Evolutionary conservation across 441 rosid species (phyloP), one percentile per base, ranked within the genome.

Genomic region (Brassica balearica): DNA sequence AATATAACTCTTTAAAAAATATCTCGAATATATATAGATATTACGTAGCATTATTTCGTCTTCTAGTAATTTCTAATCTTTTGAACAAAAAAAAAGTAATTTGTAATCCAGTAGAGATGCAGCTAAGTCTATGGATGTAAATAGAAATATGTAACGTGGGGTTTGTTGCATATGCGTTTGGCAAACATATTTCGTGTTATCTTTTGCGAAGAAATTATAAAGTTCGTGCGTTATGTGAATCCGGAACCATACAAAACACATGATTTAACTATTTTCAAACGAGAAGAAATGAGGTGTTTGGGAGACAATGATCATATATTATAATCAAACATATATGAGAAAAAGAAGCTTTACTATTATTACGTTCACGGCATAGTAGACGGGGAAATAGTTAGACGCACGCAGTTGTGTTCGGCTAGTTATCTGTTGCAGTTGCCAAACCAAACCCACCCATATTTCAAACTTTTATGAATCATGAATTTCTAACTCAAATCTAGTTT

Each of bases 161-260:
- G 14, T 63, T 23, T 70, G 59, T 77, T 62, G 20, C 46, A 62
- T 20, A 14, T 69, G 58, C 22, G 22, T 36, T 53, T 23, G 60
- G 65, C 67, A 63, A 69, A 51, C 27, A 69, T 69, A 43, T 43
- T n/a, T 68, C 34, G 70, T 69, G 75, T 48, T 76, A 14, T 32
- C 15, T 43, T 43, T 43, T 43, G 53, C 53, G 53, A 46, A 46
- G 8, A 61, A 8, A 27, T 36, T 2, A 56, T 4, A 53, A 32
- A 64, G 10, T 32, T 8, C 2, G 68, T 64, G 68, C 41, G 48
- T 34, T 64, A 15, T 46, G 7, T 34, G n/a, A 64, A 64, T 64
- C 68, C 23, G 25, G 68, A 34, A 34, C n/a, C 68, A 64, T 15
- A 32, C 17, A 3, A 64, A 64, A 64, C 23, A 32, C 68, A 32